Conservation (phyloP, 2,329 filamentous ascomycete genomes). For the Fusarium stilboides region DNA sequence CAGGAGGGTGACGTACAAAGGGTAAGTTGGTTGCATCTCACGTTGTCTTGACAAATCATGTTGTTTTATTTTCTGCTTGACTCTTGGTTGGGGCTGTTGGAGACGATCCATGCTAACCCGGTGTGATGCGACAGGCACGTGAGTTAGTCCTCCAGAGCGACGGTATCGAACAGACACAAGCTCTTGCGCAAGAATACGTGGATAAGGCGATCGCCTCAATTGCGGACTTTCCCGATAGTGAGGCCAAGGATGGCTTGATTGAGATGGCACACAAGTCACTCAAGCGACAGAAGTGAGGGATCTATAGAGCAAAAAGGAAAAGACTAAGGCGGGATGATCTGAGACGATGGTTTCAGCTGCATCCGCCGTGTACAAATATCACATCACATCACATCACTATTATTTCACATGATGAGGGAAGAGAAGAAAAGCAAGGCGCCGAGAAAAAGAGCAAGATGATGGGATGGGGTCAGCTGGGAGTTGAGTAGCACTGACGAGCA, state of each 20-base stretch:
- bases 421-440: slow-evolving; percentile 8
- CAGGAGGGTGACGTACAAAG: slow-evolving; percentile 85
- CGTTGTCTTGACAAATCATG: slow-evolving; percentile 35
- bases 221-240: slow-evolving; percentile 87
- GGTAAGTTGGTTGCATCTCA: slow-evolving; percentile 67
- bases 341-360: slow-evolving; percentile 9
- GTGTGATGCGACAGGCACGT: slow-evolving; percentile 75
- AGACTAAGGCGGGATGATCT: slow-evolving; percentile 26
- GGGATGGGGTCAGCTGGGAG: slow-evolving; percentile 20
- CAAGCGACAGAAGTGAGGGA: slow-evolving; percentile 84
- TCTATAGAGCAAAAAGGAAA: background rate
- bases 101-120: slow-evolving; percentile 43
- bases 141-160: slow-evolving; percentile 86
- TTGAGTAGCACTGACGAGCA: slow-evolving; percentile 20
- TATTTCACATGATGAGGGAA: slow-evolving; percentile 23
- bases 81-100: slow-evolving; percentile 1
- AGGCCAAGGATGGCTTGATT: slow-evolving; percentile 90
- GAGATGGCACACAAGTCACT: slow-evolving; percentile 96
- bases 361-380: slow-evolving; percentile 43
- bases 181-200: slow-evolving; percentile 90
- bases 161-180: slow-evolving; percentile 92
- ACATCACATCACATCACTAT: slow-evolving; percentile 33
- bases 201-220: slow-evolving; percentile 91
- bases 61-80: slow-evolving; percentile 9
- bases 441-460: slow-evolving; percentile 8